These are phyloP conservation scores for Helicocarpus griseus DNA, from an alignment of 2,329 filamentous ascomycete genomes.

Conservation along the genomic window DNA sequence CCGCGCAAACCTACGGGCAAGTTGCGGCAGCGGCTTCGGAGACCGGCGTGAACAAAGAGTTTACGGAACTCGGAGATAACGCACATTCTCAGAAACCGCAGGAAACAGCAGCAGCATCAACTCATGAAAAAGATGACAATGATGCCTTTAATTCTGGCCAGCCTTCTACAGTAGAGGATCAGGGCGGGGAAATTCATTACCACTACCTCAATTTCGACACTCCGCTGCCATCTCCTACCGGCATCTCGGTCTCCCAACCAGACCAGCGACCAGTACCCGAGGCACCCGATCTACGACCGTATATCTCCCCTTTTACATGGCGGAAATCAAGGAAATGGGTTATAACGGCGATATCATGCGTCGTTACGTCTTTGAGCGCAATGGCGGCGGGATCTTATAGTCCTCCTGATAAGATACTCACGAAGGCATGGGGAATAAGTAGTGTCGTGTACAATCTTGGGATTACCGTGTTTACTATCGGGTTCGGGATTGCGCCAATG, in stretches of 20 bases:
- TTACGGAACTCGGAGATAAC: no score
- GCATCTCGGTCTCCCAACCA: slow-evolving; percentile 22
- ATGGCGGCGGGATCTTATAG: slow-evolving; percentile 76
- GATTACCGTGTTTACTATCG: slow-evolving; percentile 71
- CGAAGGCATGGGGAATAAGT: slow-evolving; percentile 54
- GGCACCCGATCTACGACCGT: slow-evolving; percentile 57
- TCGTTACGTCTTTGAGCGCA: slow-evolving; percentile 66
- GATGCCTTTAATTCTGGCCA: not conserved
- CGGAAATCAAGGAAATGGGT: slow-evolving; percentile 57
- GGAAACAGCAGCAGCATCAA: not conserved
- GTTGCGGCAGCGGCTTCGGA: not conserved
- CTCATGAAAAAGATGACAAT: not conserved
- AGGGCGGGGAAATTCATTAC: slow-evolving; percentile 38
- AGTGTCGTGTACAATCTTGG: slow-evolving; percentile 59
- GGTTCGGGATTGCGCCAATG: slow-evolving; percentile 80
- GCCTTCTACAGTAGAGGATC: not conserved
- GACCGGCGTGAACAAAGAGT: not conserved
- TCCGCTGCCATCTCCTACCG: slow-evolving; percentile 39
- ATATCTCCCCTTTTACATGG: slow-evolving; percentile 65
- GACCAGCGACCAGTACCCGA: slow-evolving; percentile 39
- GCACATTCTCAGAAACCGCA: no score
- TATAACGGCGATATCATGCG: slow-evolving; percentile 63
- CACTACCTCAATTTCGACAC: slow-evolving; percentile 56
- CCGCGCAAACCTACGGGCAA: not conserved
- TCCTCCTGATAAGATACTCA: slow-evolving; percentile 57